Base-by-base conservation (phyloP, 1,139 yeast species). In the Wickerhamomyces sp. region DNA sequence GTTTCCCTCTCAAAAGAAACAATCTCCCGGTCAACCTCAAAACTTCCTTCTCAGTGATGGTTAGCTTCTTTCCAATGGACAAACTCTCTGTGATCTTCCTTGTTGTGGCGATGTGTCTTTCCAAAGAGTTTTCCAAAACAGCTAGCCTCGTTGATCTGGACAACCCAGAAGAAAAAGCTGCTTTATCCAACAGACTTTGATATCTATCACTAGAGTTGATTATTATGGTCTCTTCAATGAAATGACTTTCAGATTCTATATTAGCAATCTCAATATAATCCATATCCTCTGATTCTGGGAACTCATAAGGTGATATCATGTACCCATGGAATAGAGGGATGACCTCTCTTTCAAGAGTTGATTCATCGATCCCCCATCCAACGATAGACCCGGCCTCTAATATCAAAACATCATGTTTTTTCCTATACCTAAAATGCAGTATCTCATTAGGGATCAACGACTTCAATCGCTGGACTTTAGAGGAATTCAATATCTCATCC, bases 161-260 rank as follows among this genome's bases (percentile, higher is more conserved):
- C 36, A 90, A 67, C 0, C 96, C 97, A 45, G 88, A 81, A 1
- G 96, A 85, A 63, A 89, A 89, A 0, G 97, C 96, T 3, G 93
- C 88, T 67, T 84, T 88, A 59, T 89, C 95, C 36, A 86, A 66
- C 40, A 84, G 57, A 38, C 78, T 72, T 48, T 78, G 73, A 23
- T 72, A 69, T 2, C 62, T 59, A 8, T 71, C 69, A 3, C 57
- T 54, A 1, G 84, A 84, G 47, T 76, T 78, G 15, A 88, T 72
- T 26, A 83, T 72, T 49, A 88, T 77, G 5, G 84, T 74, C 51
- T 88, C 96, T 5, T 89, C 89, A 36, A 79, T 76, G 66, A 66
- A 47, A 39, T 59, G 57, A 44, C 69, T 66, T 7, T 62, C 64
- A 8, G 61, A 61, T 23, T 47, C 56, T 9, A 48, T 52, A 3